phyloP scores from a whole-genome alignment of 805 yeast species.

The Lachancea sp. region DNA sequence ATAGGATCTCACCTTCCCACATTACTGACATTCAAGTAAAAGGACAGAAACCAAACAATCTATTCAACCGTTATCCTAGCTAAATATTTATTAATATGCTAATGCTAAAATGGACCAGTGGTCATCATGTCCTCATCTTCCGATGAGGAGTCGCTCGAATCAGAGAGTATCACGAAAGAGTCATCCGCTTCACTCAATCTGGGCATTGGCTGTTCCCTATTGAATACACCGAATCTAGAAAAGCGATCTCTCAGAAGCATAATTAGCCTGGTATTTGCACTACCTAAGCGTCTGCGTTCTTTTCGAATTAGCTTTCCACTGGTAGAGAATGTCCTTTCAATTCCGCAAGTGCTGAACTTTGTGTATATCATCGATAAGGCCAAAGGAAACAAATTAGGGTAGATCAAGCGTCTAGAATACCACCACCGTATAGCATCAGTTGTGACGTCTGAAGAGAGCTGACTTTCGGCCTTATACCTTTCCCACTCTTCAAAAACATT shows the following conservation, averaged over 20 bases:
- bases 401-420: slow-evolving; percentile 1
- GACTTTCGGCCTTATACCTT: background rate
- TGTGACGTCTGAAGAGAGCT: background rate
- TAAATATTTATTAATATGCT: no score
- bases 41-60: no score
- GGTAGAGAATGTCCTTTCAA: background rate
- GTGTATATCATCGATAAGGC: slow-evolving; percentile 2
- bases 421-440: slow-evolving; percentile 2
- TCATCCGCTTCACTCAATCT: background rate
- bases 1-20: no score
- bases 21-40: no score
- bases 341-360: slow-evolving; percentile 2
- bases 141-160: background rate
- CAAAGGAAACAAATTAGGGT: slow-evolving; percentile 1
- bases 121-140: no score
- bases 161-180: background rate
- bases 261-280: background rate
- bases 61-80: no score
- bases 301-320: background rate
- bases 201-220: background rate
- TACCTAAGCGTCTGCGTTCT: background rate
- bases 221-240: background rate
- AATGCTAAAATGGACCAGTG: no score
- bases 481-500: background rate
- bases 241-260: background rate